Percentiles rank a stretch among this genome's conserved stretches.
Evolutionary conservation across 768 basidiomycete genomes (phyloP).

Genomic region (Kwoniella heveanensis): DNA sequence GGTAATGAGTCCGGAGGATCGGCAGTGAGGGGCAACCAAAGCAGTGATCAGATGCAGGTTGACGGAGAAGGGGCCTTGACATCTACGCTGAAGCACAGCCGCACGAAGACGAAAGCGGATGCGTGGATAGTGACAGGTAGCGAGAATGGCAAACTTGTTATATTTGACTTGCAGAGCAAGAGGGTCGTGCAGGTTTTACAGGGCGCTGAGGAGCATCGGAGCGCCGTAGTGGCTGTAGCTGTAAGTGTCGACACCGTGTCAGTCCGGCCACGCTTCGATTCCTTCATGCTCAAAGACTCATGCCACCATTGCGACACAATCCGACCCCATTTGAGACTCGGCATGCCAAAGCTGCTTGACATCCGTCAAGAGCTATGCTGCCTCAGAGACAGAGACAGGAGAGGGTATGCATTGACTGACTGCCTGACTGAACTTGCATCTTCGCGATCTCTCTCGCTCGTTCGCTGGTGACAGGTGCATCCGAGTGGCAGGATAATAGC

Average conservation of each 20-base stretch:
- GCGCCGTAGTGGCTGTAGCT: conserved; percentile 78
- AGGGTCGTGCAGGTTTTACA: conserved; percentile 66
- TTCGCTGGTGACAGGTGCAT: conserved; percentile 69
- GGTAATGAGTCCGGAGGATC: no score
- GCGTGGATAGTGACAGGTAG: conserved; percentile 79
- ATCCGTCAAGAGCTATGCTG: no score
- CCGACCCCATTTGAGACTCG: no score
- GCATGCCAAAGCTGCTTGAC: no score
- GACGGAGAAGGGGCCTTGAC: neutral
- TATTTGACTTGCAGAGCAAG: conserved; percentile 87
- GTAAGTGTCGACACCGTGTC: conserved; percentile 53
- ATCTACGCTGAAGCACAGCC: neutral
- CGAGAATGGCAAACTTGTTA: conserved; percentile 82
- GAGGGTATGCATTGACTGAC: no score
- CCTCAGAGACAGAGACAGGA: no score
- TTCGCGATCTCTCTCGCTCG: no score
- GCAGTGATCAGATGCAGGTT: conserved; percentile 1
- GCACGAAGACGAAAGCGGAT: conserved; percentile 14
- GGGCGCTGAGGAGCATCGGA: conserved; percentile 59
- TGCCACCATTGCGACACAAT: no score
- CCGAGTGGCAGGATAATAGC: conserved; percentile 75
- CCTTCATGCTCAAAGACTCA: no score
- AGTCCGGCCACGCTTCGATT: neutral
- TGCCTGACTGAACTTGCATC: no score
- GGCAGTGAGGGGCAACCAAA: no score